Base-by-base conservation (phyloP, 2,329 filamentous ascomycete species). In the Fusarium sp. region DNA sequence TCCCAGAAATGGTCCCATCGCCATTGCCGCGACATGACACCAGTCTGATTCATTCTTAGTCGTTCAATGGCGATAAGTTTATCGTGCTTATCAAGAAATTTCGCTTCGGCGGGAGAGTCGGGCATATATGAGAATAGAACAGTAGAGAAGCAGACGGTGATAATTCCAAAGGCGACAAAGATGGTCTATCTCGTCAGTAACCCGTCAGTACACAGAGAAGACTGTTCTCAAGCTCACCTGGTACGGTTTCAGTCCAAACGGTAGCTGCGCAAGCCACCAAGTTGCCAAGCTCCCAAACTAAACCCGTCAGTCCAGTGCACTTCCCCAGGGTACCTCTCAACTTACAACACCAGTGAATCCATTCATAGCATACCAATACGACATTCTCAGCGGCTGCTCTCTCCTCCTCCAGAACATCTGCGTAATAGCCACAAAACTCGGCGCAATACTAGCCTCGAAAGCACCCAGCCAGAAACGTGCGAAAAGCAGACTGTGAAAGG, bases 31-130 rank as follows among this genome's bases (percentile, higher is more conserved):
- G 80, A 82, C 13, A 79, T 79, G 17, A 85, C 81, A 0, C 84
- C 84, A 72, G 81, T 83, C 57, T 88, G 87, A 51, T 89, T 89
- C 74, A 85, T 85, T 3, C 87, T 81, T 18, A 89, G 77, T 51
- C 89, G 83, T 75, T 91, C 89, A 17, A 91, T 85, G 0, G 89
- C 89, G 15, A 91, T 81, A 0, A 89, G 75, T 62, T 88, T 90
- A 51, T 92, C 89, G 20, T 87, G 82, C 8, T 87, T 84, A 0
- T 81, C 84, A 5, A 92, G 83, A 55, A 90, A 91, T 26, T 86
- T 88, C 3, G 89, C 86, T 28, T 88, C 85, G 76, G 90, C 86
- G 0, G 91, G 90, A 0, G 89, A 90, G 73, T 93, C 91, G 0
- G 91, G 91, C 85, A 93, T 90, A 58, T 87, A 86, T 24, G 87